Evolutionary conservation across 2,329 filamentous ascomycete species (phyloP).

Genomic region (Coniella lustricola): DNA sequence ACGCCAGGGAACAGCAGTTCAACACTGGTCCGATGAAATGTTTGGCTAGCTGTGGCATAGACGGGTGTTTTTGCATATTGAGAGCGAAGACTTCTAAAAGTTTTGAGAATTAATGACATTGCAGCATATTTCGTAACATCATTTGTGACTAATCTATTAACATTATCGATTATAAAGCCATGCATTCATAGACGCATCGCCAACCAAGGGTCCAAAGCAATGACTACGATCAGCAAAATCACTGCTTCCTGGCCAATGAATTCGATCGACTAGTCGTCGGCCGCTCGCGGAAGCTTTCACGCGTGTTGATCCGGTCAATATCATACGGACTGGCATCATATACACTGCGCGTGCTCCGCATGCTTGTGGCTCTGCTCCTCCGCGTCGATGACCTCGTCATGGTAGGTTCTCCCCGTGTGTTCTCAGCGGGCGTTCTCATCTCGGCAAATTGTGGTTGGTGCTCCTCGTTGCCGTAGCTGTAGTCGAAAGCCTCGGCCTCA

Average conservation of each 20-base stretch:
- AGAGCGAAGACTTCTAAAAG: no score
- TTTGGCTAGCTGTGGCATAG: no score
- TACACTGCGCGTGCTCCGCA: not conserved
- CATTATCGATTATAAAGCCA: no score
- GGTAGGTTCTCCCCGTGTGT: not conserved
- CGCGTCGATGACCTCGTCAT: not conserved
- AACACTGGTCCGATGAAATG: not conserved
- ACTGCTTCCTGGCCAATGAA: not conserved
- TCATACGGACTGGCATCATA: conserved; percentile 12
- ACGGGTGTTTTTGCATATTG: no score
- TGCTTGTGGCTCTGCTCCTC: not conserved
- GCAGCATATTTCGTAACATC: no score
- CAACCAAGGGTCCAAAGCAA: not conserved
- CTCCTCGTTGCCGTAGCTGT: conserved; percentile 1
- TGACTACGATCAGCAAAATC: no score
- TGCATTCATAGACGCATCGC: no score
- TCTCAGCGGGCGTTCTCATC: not conserved
- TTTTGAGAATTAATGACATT: no score
- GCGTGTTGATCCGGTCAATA: conserved; percentile 12
- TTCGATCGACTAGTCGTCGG: not conserved
- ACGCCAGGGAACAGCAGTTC: conserved; percentile 18
- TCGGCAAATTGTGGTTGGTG: not conserved
- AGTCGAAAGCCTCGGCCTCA: conserved; percentile 6
- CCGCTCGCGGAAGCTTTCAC: not conserved
- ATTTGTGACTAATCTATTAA: no score